Evolutionary conservation across 495 filamentous ascomycete genomes (phyloP).

Genomic region (Aspergillus diversus): DNA sequence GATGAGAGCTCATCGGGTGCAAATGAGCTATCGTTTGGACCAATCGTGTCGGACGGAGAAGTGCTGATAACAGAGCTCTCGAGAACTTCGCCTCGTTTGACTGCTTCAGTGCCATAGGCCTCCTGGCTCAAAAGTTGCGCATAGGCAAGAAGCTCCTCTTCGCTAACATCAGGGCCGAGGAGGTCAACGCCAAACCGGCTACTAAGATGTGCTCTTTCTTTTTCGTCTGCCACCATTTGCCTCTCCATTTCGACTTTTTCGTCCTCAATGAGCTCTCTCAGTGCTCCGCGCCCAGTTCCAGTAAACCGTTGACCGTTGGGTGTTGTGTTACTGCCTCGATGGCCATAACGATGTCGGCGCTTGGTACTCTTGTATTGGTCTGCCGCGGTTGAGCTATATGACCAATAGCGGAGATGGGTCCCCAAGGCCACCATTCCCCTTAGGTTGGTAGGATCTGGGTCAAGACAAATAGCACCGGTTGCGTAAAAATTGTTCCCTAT

Average conservation of each 20-base stretch:
- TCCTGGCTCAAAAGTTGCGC: constrained; percentile 89
- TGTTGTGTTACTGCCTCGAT: constrained; percentile 60
- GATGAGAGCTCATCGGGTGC: constrained; percentile 49
- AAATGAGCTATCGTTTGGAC: constrained; percentile 55
- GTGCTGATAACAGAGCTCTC: constrained; percentile 53
- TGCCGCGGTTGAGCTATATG: constrained; percentile 74
- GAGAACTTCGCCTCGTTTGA: constrained; percentile 54
- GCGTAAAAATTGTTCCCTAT: constrained; percentile 80
- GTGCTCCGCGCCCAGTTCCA: constrained; percentile 61
- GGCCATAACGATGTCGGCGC: constrained; percentile 60
- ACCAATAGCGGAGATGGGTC: constrained; percentile 88
- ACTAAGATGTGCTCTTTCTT: constrained; percentile 68
- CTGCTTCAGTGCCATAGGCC: constrained; percentile 62
- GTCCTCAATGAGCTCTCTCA: constrained; percentile 79
- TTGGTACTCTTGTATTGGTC: constrained; percentile 69
- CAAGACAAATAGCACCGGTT: constrained; percentile 80
- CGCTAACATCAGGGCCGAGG: constrained; percentile 69
- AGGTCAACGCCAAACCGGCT: constrained; percentile 82
- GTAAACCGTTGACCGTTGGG: constrained; percentile 58
- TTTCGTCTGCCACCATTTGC: constrained; percentile 65
- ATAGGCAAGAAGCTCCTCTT: constrained; percentile 89
- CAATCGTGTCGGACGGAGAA: constrained; percentile 44
- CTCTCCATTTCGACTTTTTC: constrained; percentile 78
- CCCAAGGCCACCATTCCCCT: constrained; percentile 91
- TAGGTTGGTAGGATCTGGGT: constrained; percentile 87